Evolutionary conservation across 345 rosid genomes (phyloP).

Genomic region (Aegle marmelos): DNA sequence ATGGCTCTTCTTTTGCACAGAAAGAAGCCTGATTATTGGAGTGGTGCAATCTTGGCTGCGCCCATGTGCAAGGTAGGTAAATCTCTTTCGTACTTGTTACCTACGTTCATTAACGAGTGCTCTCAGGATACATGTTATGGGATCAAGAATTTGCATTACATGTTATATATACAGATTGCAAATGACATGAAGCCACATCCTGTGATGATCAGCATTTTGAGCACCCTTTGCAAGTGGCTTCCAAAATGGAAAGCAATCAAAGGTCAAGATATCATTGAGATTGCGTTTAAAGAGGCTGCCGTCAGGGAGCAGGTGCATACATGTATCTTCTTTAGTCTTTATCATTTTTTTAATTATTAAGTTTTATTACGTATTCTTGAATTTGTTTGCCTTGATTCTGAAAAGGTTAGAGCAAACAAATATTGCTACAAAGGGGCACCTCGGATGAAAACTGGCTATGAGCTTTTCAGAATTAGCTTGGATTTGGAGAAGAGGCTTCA

Average conservation of each 20-base stretch:
- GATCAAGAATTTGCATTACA: background rate
- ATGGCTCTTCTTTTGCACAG: conserved; percentile 58
- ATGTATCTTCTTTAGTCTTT: background rate
- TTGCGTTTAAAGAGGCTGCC: conserved; percentile 59
- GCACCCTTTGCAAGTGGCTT: conserved; percentile 36
- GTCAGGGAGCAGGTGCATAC: conserved; percentile 52
- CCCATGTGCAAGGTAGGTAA: conserved; percentile 81
- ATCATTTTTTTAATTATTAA: background rate
- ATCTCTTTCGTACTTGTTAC: too few relatives aligned
- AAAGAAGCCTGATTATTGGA: conserved; percentile 65
- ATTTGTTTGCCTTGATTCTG: background rate
- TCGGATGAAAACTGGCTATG: conserved; percentile 69
- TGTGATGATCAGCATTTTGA: conserved; percentile 32
- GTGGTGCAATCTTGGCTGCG: conserved; percentile 74
- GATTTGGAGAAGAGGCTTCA: conserved; percentile 60
- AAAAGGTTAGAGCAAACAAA: conserved; percentile 59
- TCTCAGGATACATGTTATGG: background rate
- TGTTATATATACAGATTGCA: conserved; percentile 46
- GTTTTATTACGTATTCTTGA: background rate
- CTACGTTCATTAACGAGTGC: background rate
- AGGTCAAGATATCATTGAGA: conserved; percentile 53
- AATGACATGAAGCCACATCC: conserved; percentile 60
- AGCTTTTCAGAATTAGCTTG: conserved; percentile 46
- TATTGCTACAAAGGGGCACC: conserved; percentile 81
- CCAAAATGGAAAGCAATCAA: conserved; percentile 81